Percentiles rank a stretch among this genome's conserved stretches.
phyloP scores from a whole-genome alignment of 1,284 basidiomycete genomes.

The Pascua guehoae region DNA sequence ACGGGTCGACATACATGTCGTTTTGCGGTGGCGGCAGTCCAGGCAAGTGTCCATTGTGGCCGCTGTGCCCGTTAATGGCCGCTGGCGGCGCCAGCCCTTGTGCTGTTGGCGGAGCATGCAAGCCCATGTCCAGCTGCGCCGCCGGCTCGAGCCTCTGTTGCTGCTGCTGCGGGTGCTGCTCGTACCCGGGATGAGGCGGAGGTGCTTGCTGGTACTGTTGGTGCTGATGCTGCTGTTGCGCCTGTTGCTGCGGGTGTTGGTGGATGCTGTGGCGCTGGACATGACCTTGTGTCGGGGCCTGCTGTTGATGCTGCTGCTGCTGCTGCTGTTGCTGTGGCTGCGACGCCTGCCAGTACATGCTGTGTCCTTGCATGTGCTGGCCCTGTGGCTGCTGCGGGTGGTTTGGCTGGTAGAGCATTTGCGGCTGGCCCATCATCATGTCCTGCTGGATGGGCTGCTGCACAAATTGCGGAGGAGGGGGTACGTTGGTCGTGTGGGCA shows the following conservation, averaged over 20 bases:
- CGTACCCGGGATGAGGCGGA: not conserved
- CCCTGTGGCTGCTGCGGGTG: constrained; percentile 2
- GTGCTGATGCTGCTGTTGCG: constrained; percentile 3
- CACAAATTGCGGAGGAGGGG: constrained; percentile 32
- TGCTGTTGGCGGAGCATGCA: not conserved
- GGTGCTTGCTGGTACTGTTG: constrained; percentile 4
- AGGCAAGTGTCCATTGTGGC: constrained; percentile 9
- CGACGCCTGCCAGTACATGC: constrained; percentile 23
- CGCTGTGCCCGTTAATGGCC: constrained; percentile 35
- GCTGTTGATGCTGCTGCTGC: constrained; percentile 5
- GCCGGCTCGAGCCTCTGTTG: constrained; percentile 9
- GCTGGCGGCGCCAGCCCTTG: constrained; percentile 33
- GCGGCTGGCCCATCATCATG: constrained; percentile 14
- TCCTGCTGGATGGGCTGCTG: constrained; percentile 14
- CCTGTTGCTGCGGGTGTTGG: constrained; percentile 5
- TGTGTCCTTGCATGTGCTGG: constrained; percentile 10
- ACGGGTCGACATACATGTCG: constrained; percentile 43
- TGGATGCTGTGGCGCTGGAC: constrained; percentile 7
- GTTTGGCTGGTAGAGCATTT: constrained; percentile 14
- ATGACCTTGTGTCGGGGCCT: not conserved
- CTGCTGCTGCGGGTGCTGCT: constrained; percentile 3
- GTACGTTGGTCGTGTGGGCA: constrained; percentile 5
- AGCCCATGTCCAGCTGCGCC: constrained; percentile 5
- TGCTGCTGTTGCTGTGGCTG: constrained; percentile 9
- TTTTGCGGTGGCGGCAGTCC: constrained; percentile 28